Percentiles rank a stretch among this genome's conserved stretches.
These are phyloP conservation scores for Achaetomium macrosporum DNA, from an alignment of 2,329 filamentous ascomycete species.

Conservation along the genomic window DNA sequence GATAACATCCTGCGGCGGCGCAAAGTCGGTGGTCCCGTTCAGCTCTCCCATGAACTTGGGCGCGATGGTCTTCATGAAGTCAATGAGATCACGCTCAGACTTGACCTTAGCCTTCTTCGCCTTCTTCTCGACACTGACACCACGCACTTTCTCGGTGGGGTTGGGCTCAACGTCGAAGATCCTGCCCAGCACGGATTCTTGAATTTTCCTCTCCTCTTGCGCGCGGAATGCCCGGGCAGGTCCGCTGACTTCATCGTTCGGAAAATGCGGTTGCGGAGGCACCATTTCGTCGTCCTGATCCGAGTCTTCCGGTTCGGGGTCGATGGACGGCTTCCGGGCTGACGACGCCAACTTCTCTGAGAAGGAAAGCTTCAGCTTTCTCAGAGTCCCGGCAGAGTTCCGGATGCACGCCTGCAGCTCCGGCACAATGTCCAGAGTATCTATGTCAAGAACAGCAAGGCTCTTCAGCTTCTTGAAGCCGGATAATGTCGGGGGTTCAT, in stretches of 20 bases:
- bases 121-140: constrained; percentile 11
- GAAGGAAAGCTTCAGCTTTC: constrained; percentile 52
- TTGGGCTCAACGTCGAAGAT: constrained; percentile 48
- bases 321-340: constrained; percentile 39
- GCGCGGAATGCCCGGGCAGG: constrained; percentile 43
- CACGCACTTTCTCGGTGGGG: constrained; percentile 31
- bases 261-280: constrained; percentile 28
- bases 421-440: constrained; percentile 47
- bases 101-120: constrained; percentile 21
- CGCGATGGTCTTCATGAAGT: constrained; percentile 36
- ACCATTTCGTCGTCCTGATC: constrained; percentile 53
- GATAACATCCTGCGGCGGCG: constrained; percentile 41
- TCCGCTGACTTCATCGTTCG: constrained; percentile 34
- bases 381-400: constrained; percentile 50
- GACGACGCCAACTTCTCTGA: constrained; percentile 46
- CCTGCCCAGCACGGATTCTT: constrained; percentile 47
- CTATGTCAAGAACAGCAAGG: constrained; percentile 55
- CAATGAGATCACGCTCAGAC: constrained; percentile 31
- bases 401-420: constrained; percentile 52
- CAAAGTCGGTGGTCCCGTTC: constrained; percentile 32
- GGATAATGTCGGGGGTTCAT: constrained; percentile 49
- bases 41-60: constrained; percentile 38
- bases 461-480: constrained; percentile 51
- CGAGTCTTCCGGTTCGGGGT: constrained; percentile 35
- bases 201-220: constrained; percentile 48